These are phyloP conservation scores for Sclerotinia nivalis DNA, from an alignment of 2,329 filamentous ascomycete genomes.

Conservation along the genomic window DNA sequence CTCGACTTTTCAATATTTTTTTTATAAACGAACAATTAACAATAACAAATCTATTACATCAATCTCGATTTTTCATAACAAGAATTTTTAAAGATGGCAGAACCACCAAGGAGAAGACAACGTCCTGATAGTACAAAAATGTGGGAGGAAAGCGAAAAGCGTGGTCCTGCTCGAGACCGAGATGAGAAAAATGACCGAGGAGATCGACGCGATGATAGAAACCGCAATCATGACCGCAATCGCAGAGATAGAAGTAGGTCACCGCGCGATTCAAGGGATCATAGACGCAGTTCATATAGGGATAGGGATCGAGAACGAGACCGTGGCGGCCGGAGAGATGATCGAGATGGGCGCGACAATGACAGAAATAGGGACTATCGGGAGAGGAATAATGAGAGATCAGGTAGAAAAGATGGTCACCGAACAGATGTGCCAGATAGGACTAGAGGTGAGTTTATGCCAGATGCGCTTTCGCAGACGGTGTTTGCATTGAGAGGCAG, in stretches of 20 bases:
- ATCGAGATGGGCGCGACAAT: conserved; percentile 32
- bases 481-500: conserved; percentile 17
- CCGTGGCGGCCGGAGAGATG: conserved; percentile 29
- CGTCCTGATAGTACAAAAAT: conserved; percentile 60
- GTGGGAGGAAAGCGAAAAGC: conserved; percentile 54
- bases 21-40: not conserved
- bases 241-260: conserved; percentile 42
- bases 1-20: not conserved
- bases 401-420: conserved; percentile 25
- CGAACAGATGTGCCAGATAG: conserved; percentile 19
- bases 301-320: conserved; percentile 45
- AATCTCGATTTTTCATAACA: not conserved
- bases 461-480: conserved; percentile 18
- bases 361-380: conserved; percentile 32
- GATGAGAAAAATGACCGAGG: conserved; percentile 44
- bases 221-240: conserved; percentile 40
- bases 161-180: conserved; percentile 41
- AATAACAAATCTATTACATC: not conserved
- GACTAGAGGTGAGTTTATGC: conserved; percentile 23
- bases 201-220: conserved; percentile 41
- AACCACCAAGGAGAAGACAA: conserved; percentile 53
- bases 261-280: conserved; percentile 32
- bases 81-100: conserved; percentile 47
- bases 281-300: conserved; percentile 33
- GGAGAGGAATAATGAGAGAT: conserved; percentile 29